Evolutionary conservation across 169 alveolate genomes (phyloP).

Genomic region (Cryptosporidium andersoni): DNA sequence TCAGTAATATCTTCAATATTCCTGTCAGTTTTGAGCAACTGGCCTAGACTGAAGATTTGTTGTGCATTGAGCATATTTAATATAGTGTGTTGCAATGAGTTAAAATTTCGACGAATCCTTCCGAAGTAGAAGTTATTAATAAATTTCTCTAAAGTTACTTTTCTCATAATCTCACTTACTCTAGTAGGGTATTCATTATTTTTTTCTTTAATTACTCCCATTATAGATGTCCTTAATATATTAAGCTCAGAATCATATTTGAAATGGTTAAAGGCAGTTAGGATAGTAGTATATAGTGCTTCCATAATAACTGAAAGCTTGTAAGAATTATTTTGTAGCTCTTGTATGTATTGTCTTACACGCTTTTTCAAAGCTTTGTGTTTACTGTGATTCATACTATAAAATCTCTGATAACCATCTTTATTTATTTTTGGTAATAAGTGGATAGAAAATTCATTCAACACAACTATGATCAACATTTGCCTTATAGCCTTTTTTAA

Average conservation of each 20-base stretch:
- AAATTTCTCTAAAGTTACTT: slow-evolving; percentile 50
- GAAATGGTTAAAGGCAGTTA: slow-evolving; percentile 66
- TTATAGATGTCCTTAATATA: slow-evolving; percentile 24
- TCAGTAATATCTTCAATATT: slow-evolving; percentile 41
- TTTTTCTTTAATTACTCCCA: slow-evolving; percentile 30
- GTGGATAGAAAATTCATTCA: slow-evolving; percentile 56
- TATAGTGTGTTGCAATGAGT: slow-evolving; percentile 39
- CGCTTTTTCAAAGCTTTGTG: slow-evolving; percentile 58
- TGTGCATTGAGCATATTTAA: slow-evolving; percentile 64
- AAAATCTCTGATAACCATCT: slow-evolving; percentile 68
- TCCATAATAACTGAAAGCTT: slow-evolving; percentile 34
- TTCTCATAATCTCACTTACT: slow-evolving; percentile 49
- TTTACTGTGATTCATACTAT: slow-evolving; percentile 58
- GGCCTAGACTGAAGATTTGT: slow-evolving; percentile 40
- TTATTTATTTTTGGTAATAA: slow-evolving; percentile 54
- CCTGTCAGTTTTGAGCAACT: slow-evolving; percentile 26
- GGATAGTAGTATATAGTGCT: slow-evolving; percentile 7
- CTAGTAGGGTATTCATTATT: slow-evolving; percentile 7
- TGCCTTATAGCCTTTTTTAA: slow-evolving; percentile 62
- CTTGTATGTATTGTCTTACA: slow-evolving; percentile 16
- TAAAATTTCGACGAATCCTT: slow-evolving; percentile 49
- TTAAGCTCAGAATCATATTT: slow-evolving; percentile 58
- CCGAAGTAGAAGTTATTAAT: slow-evolving; percentile 52
- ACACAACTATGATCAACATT: slow-evolving; percentile 32
- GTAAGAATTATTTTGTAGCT: slow-evolving; percentile 18